Base-by-base conservation (phyloP, 805 yeast genomes). In the Candida taoyuanica region DNA sequence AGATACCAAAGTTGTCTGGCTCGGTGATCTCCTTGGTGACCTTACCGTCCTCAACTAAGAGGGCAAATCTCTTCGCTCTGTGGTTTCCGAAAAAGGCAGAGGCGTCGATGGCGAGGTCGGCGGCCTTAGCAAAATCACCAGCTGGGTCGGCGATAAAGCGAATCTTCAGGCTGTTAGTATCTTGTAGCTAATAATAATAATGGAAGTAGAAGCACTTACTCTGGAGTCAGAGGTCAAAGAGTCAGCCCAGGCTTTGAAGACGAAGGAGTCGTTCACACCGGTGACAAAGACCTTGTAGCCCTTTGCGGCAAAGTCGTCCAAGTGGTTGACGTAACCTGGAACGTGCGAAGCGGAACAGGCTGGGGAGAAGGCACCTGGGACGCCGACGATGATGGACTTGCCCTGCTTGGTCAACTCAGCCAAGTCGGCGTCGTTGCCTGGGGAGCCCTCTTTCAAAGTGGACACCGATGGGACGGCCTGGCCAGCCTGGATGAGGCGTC, bases 181-280 rank as follows among this genome's bases (percentile, higher is more conserved):
- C n/a, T 11, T 16, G 6, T 4, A 9, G 28, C 8, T 9, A 11
- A 9, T 25, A 25, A 9, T 7, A 25, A n/a, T n/a, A n/a, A n/a
- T n/a, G 15, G 14, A 6, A 25, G 7, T 13, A 9, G 28, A 12
- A 12, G 7, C 16, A 39, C 46, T 36, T 21, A 43, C 47, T 38
- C 65, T 58, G 3, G 39, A 17, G 31, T 42, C 46, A 13, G 32
- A 39, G 36, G 42, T 37, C 23, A 47, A 19, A 17, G 73, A 53
- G 16, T 64, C 53, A 39, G 74, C 76, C 95, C 95, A 88, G 0
- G 93, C 89, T 50, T 76, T 73, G 55, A 80, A 76, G 34, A 87
- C 96, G 60, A 88, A 88, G 3, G 93, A 74, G 58, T 88, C 96
- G 61, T 88, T 88, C 34, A 85, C 95, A 15, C 93, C 71, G 25